Percentiles rank a stretch among this genome's conserved stretches.
phyloP scores from a whole-genome alignment of 768 basidiomycete genomes.

The Cystofilobasidium macerans region DNA sequence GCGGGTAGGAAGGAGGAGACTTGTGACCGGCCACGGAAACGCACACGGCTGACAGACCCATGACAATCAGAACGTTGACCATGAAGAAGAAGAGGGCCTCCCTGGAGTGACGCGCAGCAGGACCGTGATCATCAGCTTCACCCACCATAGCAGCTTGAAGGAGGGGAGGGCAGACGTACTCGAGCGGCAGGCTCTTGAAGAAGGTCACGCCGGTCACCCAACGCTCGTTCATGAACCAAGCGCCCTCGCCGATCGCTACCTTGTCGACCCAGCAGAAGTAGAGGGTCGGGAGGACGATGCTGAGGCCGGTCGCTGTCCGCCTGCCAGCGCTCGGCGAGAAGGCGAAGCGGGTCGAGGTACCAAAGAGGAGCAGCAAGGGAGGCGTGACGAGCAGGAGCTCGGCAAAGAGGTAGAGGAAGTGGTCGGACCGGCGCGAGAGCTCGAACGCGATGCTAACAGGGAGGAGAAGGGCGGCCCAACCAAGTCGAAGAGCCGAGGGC shows the following conservation, averaged over 20 bases:
- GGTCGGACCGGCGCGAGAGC: background rate
- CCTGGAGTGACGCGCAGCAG: too few relatives aligned
- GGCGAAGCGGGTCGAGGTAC: background rate
- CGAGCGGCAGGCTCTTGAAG: background rate
- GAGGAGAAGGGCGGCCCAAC: too few relatives aligned
- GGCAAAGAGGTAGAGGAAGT: background rate
- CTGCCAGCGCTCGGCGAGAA: background rate
- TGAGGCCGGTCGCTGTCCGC: background rate
- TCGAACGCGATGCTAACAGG: background rate
- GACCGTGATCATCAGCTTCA: too few relatives aligned
- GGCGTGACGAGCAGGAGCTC: conserved; percentile 6
- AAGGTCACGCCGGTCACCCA: background rate
- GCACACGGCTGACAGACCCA: conserved; percentile 28
- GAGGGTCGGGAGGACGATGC: background rate
- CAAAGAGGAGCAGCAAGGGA: background rate
- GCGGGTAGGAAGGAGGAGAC: too few relatives aligned
- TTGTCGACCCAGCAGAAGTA: conserved; percentile 7
- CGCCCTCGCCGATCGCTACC: conserved; percentile 3
- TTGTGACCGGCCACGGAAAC: background rate
- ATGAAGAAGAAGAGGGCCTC: conserved; percentile 28
- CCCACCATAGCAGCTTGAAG: background rate
- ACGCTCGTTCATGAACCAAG: conserved; percentile 11
- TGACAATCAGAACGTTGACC: conserved; percentile 30
- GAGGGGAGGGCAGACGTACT: background rate
- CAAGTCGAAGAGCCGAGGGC: background rate